A percentile compares a stretch with the other conserved stretches of the same genome.
Conservation (phyloP, 345 rosid genomes). For the Capsella bursapastoris region DNA sequence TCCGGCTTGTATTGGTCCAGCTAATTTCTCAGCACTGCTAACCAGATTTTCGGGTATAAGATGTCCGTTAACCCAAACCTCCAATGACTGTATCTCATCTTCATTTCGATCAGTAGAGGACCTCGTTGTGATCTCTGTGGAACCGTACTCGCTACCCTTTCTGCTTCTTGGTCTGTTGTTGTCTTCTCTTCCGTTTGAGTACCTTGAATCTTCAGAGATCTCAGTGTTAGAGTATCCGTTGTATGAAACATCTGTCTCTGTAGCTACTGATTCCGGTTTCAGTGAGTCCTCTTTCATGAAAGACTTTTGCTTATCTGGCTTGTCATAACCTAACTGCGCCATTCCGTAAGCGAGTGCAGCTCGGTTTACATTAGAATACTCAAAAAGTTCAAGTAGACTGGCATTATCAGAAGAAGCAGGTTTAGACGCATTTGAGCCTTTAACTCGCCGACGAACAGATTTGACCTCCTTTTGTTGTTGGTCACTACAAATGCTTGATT, state of each 20-base stretch:
- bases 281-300: slow-evolving; percentile 46
- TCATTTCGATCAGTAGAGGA: slow-evolving; percentile 46
- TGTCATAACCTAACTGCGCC: slow-evolving; percentile 39
- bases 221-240: slow-evolving; percentile 48
- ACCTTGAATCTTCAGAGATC: slow-evolving; percentile 54
- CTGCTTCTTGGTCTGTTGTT: slow-evolving; percentile 41
- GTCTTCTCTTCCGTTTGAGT: slow-evolving; percentile 52
- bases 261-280: slow-evolving; percentile 47
- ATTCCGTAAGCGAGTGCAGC: slow-evolving; percentile 45
- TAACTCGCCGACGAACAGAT: slow-evolving; percentile 38
- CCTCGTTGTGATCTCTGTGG: slow-evolving; percentile 50
- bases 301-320: slow-evolving; percentile 42
- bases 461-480: slow-evolving; percentile 32
- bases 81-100: slow-evolving; percentile 38
- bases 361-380: slow-evolving; percentile 45
- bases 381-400: slow-evolving; percentile 45
- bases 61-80: slow-evolving; percentile 67
- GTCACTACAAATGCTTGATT: slow-evolving; percentile 37
- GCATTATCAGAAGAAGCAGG: slow-evolving; percentile 26
- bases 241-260: slow-evolving; percentile 58
- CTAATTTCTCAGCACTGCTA: slow-evolving; percentile 61
- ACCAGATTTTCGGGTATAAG: slow-evolving; percentile 53
- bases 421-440: slow-evolving; percentile 24
- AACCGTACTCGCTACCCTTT: slow-evolving; percentile 51
- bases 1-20: slow-evolving; percentile 77